Evolutionary conservation across 371 early-diverging fungal genomes (phyloP).

Genomic region (Mucor circinelloides): DNA sequence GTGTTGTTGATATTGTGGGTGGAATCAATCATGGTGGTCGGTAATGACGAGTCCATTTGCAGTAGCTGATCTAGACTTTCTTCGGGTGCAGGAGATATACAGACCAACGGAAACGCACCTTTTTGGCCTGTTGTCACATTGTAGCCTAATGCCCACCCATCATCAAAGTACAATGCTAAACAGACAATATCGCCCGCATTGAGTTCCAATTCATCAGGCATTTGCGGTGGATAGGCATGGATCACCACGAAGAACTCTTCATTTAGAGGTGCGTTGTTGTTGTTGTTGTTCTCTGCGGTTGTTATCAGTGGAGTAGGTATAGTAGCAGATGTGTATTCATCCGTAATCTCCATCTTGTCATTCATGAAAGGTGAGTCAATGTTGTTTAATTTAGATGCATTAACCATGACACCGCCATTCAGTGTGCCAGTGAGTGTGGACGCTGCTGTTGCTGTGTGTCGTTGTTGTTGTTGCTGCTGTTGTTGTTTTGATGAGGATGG

Average conservation of each 20-base stretch:
- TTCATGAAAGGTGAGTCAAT: neutral
- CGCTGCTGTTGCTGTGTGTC: neutral
- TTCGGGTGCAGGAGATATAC: slow-evolving; percentile 44
- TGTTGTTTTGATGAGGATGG: too few relatives aligned
- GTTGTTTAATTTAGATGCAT: neutral
- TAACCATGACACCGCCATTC: neutral
- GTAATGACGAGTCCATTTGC: neutral
- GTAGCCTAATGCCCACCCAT: slow-evolving; percentile 73
- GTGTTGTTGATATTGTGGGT: neutral
- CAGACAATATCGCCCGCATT: slow-evolving; percentile 63
- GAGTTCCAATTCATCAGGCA: slow-evolving; percentile 67
- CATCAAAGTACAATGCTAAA: slow-evolving; percentile 57
- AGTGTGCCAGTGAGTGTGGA: neutral
- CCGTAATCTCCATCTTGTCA: neutral
- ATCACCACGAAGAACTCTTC: slow-evolving; percentile 40
- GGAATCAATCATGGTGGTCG: neutral
- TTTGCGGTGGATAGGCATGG: slow-evolving; percentile 50
- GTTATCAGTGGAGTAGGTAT: neutral
- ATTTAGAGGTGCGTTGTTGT: neutral
- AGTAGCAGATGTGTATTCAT: neutral
- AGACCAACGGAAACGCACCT: slow-evolving; percentile 72
- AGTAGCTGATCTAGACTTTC: slow-evolving; percentile 35
- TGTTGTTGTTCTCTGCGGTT: neutral
- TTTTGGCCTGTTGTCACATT: slow-evolving; percentile 59
- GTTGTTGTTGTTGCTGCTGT: neutral